phyloP scores from a whole-genome alignment of 2,329 filamentous ascomycete genomes.

The Xylaria multiplex region DNA sequence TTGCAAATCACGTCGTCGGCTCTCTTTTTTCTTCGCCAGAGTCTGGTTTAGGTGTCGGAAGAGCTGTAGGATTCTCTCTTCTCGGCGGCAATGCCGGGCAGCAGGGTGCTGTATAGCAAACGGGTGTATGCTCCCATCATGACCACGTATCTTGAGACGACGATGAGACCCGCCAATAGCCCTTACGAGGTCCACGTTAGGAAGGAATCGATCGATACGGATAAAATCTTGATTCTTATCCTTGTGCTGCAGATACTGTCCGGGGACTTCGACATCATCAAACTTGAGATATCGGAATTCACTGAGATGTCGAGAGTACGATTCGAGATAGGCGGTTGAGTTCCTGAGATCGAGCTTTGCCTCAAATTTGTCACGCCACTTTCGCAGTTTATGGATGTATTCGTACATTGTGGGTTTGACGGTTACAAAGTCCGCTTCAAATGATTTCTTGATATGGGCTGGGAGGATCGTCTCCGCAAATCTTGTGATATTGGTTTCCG shows the following conservation, averaged over 20 bases:
- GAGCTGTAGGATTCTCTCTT: constrained; percentile 93
- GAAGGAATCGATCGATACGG: constrained; percentile 94
- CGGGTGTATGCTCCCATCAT: constrained; percentile 95
- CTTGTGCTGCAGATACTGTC: constrained; percentile 95
- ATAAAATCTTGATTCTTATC: constrained; percentile 99
- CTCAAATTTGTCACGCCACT: constrained; percentile 97
- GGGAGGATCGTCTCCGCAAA: constrained; percentile 98
- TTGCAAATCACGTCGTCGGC: constrained; percentile 88
- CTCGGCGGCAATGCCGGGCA: constrained; percentile 87
- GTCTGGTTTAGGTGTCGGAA: constrained; percentile 98
- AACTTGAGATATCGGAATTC: constrained; percentile 99
- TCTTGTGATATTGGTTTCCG: constrained; percentile 94
- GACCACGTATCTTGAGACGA: constrained; percentile 92
- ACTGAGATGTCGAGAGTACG: constrained; percentile 88
- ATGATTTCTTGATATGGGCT: constrained; percentile 92
- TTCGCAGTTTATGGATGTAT: constrained; percentile 96
- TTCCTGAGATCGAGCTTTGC: constrained; percentile 92
- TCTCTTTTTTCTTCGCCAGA: constrained; percentile 92
- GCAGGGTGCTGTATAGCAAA: constrained; percentile 98
- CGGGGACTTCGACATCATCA: constrained; percentile 96
- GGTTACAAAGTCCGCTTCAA: constrained; percentile 95
- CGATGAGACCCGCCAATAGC: constrained; percentile 92
- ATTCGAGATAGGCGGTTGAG: constrained; percentile 79
- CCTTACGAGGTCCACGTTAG: constrained; percentile 91
- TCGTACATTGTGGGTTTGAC: constrained; percentile 98